Evolutionary conservation across 139 green algal genomes (phyloP), one percentile per base, ranked within the genome.

Genomic region (Chlamydomonas sp.): DNA sequence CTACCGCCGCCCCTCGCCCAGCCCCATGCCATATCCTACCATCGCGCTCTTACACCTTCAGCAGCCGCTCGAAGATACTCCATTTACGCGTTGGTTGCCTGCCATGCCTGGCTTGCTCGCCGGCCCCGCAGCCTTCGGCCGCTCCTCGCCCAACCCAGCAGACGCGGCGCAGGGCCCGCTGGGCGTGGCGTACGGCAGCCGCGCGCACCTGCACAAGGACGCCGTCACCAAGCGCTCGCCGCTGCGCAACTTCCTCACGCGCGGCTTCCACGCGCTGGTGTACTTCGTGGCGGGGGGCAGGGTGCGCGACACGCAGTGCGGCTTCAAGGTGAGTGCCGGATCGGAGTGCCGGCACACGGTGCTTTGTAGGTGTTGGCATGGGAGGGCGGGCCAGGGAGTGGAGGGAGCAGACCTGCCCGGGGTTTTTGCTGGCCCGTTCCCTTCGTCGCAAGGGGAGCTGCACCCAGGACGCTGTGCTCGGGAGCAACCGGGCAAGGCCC

Each of bases 261-360:
- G 96, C 57, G 97, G 95, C 66, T 99, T 99, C 80, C 97, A 99
- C 90, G 59, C 96, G 20, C 89, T 97, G 8, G 97, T 99, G 0
- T 92, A 89, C 20, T 81, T 98, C 75, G 97, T 98, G 57, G 94
- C 95, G 4, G 96, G 97, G 10, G 86, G 83, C 8, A 75, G 84
- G 14, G 85, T 98, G 2, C 89, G 87, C 12, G 97, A 99, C 93
- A 99, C 97, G 0, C 97, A 99, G 89, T 99, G 97, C 91, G 97
- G 97, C 69, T 99, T 99, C 94, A 99, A 99, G 96, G 94, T 97
- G 73, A 4, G 86, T 9, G 78, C 5, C 4, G 74, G 5, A 74
- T 31, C 4, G 9, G 68, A 7, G 75, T 49, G 69, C 4, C 20
- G 77, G 63, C 63, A 58, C 59, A 74, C 63, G 10, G 66, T 71